Evolutionary conservation across 257 asterid genomes (phyloP).

Genomic region (Fraxinus cuspidata): DNA sequence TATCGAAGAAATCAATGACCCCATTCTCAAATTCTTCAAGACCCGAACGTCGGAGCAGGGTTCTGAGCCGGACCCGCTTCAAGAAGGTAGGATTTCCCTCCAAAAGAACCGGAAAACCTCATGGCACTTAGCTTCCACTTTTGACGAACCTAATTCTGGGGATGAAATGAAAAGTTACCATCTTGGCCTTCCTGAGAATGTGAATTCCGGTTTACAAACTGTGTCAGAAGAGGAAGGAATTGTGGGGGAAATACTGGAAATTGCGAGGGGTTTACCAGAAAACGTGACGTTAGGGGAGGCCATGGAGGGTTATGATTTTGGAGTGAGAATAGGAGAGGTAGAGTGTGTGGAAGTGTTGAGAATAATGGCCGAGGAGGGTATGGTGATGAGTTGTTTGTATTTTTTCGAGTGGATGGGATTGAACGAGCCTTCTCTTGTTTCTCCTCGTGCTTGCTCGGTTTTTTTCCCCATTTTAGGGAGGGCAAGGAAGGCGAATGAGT

Average conservation of each 20-base stretch:
- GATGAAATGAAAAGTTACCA: slow-evolving; percentile 15
- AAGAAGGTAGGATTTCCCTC: slow-evolving; percentile 61
- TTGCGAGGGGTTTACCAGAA: slow-evolving; percentile 57
- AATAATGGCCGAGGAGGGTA: slow-evolving; percentile 58
- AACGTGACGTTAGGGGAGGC: slow-evolving; percentile 78
- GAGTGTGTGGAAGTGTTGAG: slow-evolving; percentile 75
- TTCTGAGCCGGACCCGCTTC: slow-evolving; percentile 58
- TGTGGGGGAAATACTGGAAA: slow-evolving; percentile 53
- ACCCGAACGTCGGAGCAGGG: slow-evolving; percentile 36
- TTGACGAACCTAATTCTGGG: slow-evolving; percentile 31
- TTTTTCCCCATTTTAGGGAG: slow-evolving; percentile 69
- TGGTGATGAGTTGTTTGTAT: slow-evolving; percentile 61
- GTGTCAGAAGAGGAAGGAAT: slow-evolving; percentile 37
- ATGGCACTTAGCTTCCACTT: slow-evolving; percentile 67
- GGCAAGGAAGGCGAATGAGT: slow-evolving; percentile 65
- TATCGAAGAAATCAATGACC: slow-evolving; percentile 46
- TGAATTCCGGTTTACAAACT: slow-evolving; percentile 8
- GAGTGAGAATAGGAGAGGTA: slow-evolving; percentile 51
- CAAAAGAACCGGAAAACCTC: slow-evolving; percentile 64
- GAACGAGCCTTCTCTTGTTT: slow-evolving; percentile 68
- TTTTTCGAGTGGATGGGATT: slow-evolving; percentile 94
- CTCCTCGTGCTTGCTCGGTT: slow-evolving; percentile 71
- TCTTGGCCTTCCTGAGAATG: slow-evolving; percentile 17
- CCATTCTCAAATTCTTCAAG: slow-evolving; percentile 66
- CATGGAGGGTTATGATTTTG: slow-evolving; percentile 49